These are phyloP conservation scores for Verticillium dahliae DNA, from an alignment of 2,329 filamentous ascomycete genomes.

Conservation along the genomic window DNA sequence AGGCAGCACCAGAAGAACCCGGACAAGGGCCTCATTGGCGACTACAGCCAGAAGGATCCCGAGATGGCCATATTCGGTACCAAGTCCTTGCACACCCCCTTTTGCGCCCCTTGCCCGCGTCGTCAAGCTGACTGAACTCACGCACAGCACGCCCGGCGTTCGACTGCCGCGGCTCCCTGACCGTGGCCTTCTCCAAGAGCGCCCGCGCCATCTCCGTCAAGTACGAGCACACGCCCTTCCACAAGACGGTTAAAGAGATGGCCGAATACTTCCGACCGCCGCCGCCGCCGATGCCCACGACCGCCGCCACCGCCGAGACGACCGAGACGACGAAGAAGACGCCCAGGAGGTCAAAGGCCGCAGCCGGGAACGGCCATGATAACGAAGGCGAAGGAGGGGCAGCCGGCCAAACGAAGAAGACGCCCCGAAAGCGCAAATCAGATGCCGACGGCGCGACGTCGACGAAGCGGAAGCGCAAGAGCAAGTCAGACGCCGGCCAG, in stretches of 20 bases:
- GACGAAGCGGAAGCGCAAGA: background rate
- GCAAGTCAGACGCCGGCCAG: constrained; percentile 2
- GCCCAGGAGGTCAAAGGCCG: constrained; percentile 15
- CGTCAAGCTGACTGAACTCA: background rate
- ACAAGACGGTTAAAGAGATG: constrained; percentile 47
- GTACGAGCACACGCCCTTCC: constrained; percentile 51
- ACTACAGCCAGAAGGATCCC: constrained; percentile 40
- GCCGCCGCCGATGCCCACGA: constrained; percentile 21
- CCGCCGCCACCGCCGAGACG: constrained; percentile 13
- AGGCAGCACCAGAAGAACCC: constrained; percentile 36
- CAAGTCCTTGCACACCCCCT: constrained; percentile 7
- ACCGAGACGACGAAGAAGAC: constrained; percentile 20
- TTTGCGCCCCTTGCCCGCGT: background rate
- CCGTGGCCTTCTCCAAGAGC: constrained; percentile 41
- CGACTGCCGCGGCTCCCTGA: constrained; percentile 48
- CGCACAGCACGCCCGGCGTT: constrained; percentile 47
- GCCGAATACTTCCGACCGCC: constrained; percentile 39
- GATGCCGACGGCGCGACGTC: constrained; percentile 2
- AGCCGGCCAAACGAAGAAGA: constrained; percentile 15
- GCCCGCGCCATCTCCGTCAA: constrained; percentile 42
- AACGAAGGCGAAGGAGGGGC: constrained; percentile 10
- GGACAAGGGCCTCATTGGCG: constrained; percentile 34
- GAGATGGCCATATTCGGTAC: constrained; percentile 39
- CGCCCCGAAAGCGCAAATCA: constrained; percentile 18
- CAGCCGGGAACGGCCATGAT: constrained; percentile 2